Conservation (phyloP, 2,329 filamentous ascomycete genomes). For the Periconia macrospinosa region DNA sequence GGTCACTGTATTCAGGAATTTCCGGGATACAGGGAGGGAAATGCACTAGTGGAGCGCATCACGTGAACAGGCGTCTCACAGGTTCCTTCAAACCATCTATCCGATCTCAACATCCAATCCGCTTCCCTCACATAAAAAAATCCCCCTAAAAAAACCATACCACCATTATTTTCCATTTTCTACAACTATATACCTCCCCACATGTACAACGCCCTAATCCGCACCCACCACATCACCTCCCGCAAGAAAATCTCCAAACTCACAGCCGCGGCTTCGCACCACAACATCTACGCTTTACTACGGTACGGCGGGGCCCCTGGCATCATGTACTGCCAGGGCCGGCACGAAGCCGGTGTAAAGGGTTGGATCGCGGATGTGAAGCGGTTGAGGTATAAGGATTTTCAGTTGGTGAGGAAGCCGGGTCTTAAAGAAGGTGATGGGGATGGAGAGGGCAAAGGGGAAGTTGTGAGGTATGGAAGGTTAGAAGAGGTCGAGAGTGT, state of each 20-base stretch:
- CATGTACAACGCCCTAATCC: conserved; percentile 64
- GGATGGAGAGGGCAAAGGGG: conserved; percentile 7
- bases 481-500: conserved; percentile 64
- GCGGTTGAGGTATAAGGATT: conserved; percentile 71
- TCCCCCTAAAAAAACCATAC: too few relatives aligned
- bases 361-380: conserved; percentile 69
- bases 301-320: conserved; percentile 70
- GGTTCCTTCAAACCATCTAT: not conserved
- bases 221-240: conserved; percentile 80
- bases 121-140: too few relatives aligned
- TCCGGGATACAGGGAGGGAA: conserved; percentile 4
- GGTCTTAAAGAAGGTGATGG: conserved; percentile 34
- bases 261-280: conserved; percentile 63
- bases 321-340: conserved; percentile 79
- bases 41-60: conserved; percentile 24
- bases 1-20: conserved; percentile 15
- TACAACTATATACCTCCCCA: conserved; percentile 31
- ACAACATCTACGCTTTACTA: conserved; percentile 65
- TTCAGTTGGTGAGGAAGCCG: conserved; percentile 63
- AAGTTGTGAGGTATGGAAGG: conserved; percentile 29
- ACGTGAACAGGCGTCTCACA: conserved; percentile 23
- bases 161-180: not conserved
- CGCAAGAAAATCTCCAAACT: conserved; percentile 71
- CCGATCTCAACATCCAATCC: not conserved
- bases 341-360: conserved; percentile 57